Conservation (phyloP, 1,284 basidiomycete genomes). For the Moniliella sp. region DNA sequence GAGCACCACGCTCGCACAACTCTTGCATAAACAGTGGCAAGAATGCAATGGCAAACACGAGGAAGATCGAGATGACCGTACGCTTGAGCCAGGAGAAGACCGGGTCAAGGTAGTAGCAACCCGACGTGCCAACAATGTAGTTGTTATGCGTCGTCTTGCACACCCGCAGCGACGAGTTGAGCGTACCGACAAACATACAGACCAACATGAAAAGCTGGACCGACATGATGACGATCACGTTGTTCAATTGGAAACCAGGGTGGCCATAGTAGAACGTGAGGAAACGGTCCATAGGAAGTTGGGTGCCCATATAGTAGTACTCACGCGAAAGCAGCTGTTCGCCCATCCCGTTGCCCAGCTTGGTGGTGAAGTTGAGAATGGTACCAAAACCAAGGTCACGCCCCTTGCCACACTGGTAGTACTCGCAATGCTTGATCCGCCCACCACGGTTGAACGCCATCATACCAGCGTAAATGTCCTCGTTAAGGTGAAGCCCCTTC, state of each 20-base stretch:
- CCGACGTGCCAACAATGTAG: conserved; percentile 28
- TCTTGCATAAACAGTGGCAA: conserved; percentile 33
- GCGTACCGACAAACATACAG: conserved; percentile 31
- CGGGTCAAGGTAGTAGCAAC: conserved; percentile 32
- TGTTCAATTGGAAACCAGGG: conserved; percentile 99
- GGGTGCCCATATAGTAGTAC: conserved; percentile 98
- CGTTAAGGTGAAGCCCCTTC: conserved; percentile 96
- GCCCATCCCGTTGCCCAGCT: conserved; percentile 96
- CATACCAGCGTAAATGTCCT: conserved; percentile 99
- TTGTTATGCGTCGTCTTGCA: conserved; percentile 27
- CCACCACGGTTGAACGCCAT: conserved; percentile 88
- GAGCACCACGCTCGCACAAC: conserved; percentile 29
- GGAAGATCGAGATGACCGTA: conserved; percentile 32
- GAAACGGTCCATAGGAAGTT: conserved; percentile 91
- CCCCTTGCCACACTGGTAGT: conserved; percentile 88
- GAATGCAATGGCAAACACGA: conserved; percentile 34
- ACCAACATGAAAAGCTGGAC: conserved; percentile 33
- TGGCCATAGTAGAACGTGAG: conserved; percentile 98
- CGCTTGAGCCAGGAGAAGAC: conserved; percentile 34
- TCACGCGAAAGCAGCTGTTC: conserved; percentile 97
- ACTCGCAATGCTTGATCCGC: conserved; percentile 95
- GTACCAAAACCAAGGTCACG: conserved; percentile 97
- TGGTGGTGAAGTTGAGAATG: conserved; percentile 96
- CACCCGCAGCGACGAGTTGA: conserved; percentile 24
- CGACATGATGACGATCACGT: conserved; percentile 47